phyloP scores from a whole-genome alignment of 2,329 filamentous ascomycete species.

The Botryotinia globosa region DNA sequence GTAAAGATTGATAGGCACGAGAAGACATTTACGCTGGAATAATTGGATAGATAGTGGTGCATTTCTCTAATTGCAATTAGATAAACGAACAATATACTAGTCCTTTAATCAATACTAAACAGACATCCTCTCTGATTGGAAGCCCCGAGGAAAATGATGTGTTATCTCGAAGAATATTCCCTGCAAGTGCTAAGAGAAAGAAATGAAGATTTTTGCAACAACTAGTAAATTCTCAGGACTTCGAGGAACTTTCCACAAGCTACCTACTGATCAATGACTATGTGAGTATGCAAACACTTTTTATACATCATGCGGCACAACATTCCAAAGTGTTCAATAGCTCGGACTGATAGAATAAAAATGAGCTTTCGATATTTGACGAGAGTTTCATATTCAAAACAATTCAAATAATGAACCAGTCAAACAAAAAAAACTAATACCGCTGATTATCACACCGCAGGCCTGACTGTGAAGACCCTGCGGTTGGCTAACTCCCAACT shows the following conservation, averaged over 20 bases:
- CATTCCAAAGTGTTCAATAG: not conserved
- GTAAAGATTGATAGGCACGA: not conserved
- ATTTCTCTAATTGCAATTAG: not conserved
- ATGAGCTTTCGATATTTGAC: not conserved
- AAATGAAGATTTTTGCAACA: not conserved
- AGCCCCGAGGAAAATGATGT: not conserved
- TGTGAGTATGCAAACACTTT: not conserved
- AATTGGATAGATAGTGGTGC: no score
- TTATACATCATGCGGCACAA: not conserved
- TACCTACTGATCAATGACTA: not conserved
- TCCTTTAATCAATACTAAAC: not conserved
- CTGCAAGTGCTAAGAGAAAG: not conserved
- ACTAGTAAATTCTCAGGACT: not conserved
- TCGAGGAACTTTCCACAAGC: not conserved
- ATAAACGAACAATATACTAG: not conserved
- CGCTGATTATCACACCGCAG: fast-evolving
- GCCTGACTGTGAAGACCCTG: fast-evolving
- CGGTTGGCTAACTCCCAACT: not conserved
- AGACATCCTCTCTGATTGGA: not conserved
- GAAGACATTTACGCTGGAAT: no score
- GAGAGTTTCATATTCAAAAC: not conserved
- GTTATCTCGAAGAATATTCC: not conserved
- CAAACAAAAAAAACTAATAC: fast-evolving
- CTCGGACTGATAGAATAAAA: not conserved
- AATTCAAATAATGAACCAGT: not conserved